These are phyloP conservation scores for Inga leiocalycina DNA, from an alignment of 306 rosid species.

Conservation along the genomic window DNA sequence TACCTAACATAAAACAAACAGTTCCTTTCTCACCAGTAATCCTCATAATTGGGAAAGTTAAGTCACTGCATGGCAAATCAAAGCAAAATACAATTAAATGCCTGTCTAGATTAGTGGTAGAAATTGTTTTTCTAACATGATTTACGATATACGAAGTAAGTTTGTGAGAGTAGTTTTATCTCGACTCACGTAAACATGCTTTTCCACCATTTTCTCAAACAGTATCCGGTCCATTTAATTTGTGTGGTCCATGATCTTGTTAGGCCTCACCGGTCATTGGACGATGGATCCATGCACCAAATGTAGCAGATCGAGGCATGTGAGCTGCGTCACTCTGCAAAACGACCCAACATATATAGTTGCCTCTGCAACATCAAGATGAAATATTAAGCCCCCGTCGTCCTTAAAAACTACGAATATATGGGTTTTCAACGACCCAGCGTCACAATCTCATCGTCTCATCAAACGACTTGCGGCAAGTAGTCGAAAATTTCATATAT, in stretches of 20 bases:
- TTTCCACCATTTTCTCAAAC: too few species aligned
- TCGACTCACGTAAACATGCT: too few species aligned
- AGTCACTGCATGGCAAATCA: background rate
- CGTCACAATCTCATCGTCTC: background rate
- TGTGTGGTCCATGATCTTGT: background rate
- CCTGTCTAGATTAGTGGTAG: too few species aligned
- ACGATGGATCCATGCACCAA: slow-evolving; percentile 29
- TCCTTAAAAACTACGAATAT: background rate
- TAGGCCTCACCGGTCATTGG: background rate
- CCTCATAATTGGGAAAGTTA: too few species aligned
- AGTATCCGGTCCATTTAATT: background rate
- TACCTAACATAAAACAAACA: background rate
- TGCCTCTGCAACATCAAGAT: slow-evolving; percentile 6
- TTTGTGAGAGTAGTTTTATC: too few species aligned
- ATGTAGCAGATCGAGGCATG: slow-evolving; percentile 26
- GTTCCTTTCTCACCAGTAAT: background rate
- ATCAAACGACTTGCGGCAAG: background rate
- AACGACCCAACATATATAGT: background rate
- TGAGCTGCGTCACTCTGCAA: slow-evolving; percentile 12
- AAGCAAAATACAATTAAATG: background rate
- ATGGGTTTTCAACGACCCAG: background rate
- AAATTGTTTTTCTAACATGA: too few species aligned
- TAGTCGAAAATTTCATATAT: background rate
- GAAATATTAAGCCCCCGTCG: background rate
- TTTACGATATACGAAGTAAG: too few species aligned